Conservation (phyloP, 345 rosid species). For the Arabidopsis arenosa region DNA sequence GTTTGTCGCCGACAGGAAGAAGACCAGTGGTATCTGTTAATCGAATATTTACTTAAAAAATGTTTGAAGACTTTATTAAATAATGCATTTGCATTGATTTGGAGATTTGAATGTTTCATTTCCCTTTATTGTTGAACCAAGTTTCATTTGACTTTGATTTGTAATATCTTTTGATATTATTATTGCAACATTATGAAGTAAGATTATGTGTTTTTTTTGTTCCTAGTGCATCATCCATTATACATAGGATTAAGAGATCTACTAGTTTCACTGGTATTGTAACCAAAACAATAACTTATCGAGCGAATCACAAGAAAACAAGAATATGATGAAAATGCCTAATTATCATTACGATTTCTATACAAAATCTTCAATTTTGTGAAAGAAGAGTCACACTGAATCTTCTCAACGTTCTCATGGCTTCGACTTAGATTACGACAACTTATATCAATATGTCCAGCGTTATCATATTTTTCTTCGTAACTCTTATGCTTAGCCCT, state of each 20-base stretch:
- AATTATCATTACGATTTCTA: too few relatives aligned
- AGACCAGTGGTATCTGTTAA: slow-evolving; percentile 48
- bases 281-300: too few relatives aligned
- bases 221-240: not conserved
- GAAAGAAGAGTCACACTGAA: slow-evolving; percentile 19
- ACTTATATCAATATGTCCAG: slow-evolving; percentile 9
- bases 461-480: not conserved
- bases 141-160: slow-evolving; percentile 19
- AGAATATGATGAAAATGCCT: too few relatives aligned
- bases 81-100: slow-evolving; percentile 35
- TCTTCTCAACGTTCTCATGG: slow-evolving; percentile 27
- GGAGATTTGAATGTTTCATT: slow-evolving; percentile 20
- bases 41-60: not conserved
- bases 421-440: slow-evolving; percentile 19
- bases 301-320: too few relatives aligned
- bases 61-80: slow-evolving; percentile 22
- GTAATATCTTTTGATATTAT: slow-evolving; percentile 13
- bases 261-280: not conserved
- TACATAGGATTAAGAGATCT: not conserved
- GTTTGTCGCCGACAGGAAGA: slow-evolving; percentile 55
- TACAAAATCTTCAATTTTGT: not conserved
- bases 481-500: slow-evolving; percentile 11
- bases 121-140: slow-evolving; percentile 22
- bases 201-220: not conserved
- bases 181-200: not conserved